Evolutionary conservation across 768 basidiomycete genomes (phyloP).

Genomic region (Pisolithus orientalis): DNA sequence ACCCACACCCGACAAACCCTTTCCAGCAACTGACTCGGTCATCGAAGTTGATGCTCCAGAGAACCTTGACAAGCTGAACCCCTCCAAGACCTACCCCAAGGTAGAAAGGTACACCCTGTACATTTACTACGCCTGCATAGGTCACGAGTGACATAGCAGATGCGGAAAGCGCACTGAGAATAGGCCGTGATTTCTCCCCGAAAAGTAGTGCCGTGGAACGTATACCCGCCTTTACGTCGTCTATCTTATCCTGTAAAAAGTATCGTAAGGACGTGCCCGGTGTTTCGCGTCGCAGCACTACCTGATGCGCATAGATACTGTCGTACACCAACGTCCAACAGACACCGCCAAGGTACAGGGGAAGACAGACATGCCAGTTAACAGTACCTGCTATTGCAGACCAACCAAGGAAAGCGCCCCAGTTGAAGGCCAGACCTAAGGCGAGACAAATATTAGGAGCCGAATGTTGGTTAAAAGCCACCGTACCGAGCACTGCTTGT

Average conservation of each 20-base stretch:
- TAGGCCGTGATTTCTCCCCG: slow-evolving; percentile 64
- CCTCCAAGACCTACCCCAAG: slow-evolving; percentile 68
- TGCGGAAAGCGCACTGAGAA: slow-evolving; percentile 68
- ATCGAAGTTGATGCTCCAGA: slow-evolving; percentile 72
- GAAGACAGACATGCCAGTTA: slow-evolving; percentile 77
- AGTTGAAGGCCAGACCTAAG: slow-evolving; percentile 90
- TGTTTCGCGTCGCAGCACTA: slow-evolving; percentile 21
- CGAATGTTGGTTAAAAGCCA: neutral
- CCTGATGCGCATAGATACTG: slow-evolving; percentile 97
- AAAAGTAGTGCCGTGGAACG: slow-evolving; percentile 94
- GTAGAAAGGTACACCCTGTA: slow-evolving; percentile 74
- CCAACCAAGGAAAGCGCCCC: slow-evolving; percentile 95
- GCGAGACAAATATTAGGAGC: neutral
- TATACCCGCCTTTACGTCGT: slow-evolving; percentile 85
- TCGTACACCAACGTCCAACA: slow-evolving; percentile 97
- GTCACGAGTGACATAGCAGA: slow-evolving; percentile 70
- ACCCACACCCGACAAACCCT: slow-evolving; percentile 84
- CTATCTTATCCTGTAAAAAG: slow-evolving; percentile 71
- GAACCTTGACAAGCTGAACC: slow-evolving; percentile 69
- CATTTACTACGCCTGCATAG: slow-evolving; percentile 76
- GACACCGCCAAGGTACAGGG: slow-evolving; percentile 85
- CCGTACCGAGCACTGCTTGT: slow-evolving; percentile 85
- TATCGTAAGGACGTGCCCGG: neutral
- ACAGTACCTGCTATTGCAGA: slow-evolving; percentile 82
- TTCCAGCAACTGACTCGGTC: slow-evolving; percentile 78